Conservation (phyloP, 2,329 filamentous ascomycete species). For the Xylariomycetidae sp. region DNA sequence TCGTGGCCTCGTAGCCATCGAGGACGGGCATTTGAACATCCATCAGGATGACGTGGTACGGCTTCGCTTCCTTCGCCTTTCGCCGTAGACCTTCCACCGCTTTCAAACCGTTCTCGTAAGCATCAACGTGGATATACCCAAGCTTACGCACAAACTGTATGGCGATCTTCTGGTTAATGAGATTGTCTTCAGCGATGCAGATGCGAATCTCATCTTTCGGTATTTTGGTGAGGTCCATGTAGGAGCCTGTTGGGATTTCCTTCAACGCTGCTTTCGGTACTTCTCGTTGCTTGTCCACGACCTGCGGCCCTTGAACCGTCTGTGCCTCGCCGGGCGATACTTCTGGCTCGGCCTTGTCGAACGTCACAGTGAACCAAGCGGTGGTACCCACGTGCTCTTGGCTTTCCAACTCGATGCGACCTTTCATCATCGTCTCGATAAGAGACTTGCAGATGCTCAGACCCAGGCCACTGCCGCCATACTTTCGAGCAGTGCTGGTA, state of each 20-base stretch:
- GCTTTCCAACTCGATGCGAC: conserved; percentile 77
- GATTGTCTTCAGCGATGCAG: conserved; percentile 92
- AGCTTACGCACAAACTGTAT: conserved; percentile 85
- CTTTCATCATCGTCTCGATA: conserved; percentile 87
- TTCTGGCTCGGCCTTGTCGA: conserved; percentile 71
- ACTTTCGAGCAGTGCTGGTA: conserved; percentile 82
- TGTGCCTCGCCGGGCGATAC: conserved; percentile 53
- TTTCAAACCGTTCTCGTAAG: conserved; percentile 84
- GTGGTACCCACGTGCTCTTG: conserved; percentile 66
- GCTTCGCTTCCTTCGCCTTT: conserved; percentile 64
- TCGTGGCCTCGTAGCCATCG: conserved; percentile 88
- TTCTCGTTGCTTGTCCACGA: conserved; percentile 27
- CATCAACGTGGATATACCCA: conserved; percentile 75
- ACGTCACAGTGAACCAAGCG: conserved; percentile 76
- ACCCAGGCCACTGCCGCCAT: conserved; percentile 85
- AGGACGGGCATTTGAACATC: conserved; percentile 94
- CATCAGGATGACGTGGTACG: conserved; percentile 91
- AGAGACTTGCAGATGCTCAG: conserved; percentile 93
- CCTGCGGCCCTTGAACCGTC: conserved; percentile 36
- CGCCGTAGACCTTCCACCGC: conserved; percentile 80
- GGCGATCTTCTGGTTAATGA: conserved; percentile 91
- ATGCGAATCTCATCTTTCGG: conserved; percentile 76
- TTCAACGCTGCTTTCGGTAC: conserved; percentile 32
- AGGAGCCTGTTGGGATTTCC: conserved; percentile 37
- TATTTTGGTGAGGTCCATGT: conserved; percentile 66